These are phyloP conservation scores for Tuber umbilicatum DNA, from an alignment of 495 filamentous ascomycete genomes.

Conservation along the genomic window DNA sequence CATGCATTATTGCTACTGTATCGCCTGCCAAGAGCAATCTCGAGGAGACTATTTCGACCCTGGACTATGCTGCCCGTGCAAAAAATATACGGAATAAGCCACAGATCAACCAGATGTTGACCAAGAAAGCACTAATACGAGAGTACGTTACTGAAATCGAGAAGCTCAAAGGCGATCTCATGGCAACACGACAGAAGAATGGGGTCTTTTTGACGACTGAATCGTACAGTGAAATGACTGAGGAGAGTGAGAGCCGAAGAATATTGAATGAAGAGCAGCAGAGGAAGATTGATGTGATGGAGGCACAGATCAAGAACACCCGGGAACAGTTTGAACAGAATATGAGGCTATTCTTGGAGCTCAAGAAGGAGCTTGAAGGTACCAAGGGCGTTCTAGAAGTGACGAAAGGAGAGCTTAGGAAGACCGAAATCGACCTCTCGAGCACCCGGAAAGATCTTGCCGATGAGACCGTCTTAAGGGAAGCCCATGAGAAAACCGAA, in stretches of 20 bases:
- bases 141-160: slow-evolving; percentile 94
- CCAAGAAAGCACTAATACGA: slow-evolving; percentile 80
- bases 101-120: slow-evolving; percentile 82
- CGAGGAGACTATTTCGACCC: slow-evolving; percentile 93
- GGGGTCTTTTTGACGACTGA: slow-evolving; percentile 88
- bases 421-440: slow-evolving; percentile 75
- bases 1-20: slow-evolving; percentile 95
- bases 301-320: slow-evolving; percentile 79
- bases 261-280: slow-evolving; percentile 88
- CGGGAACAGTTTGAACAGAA: slow-evolving; percentile 81
- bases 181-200: slow-evolving; percentile 86
- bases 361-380: slow-evolving; percentile 80
- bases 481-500: slow-evolving; percentile 83
- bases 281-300: slow-evolving; percentile 87
- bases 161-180: slow-evolving; percentile 84
- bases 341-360: slow-evolving; percentile 71
- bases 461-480: slow-evolving; percentile 71
- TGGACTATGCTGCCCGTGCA: slow-evolving; percentile 94
- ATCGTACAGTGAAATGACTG: slow-evolving; percentile 75
- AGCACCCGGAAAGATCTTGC: slow-evolving; percentile 66
- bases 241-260: slow-evolving; percentile 82
- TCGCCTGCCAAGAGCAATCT: slow-evolving; percentile 90
- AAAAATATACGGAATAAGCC: slow-evolving; percentile 99
- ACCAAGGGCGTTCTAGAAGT: slow-evolving; percentile 64
- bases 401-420: slow-evolving; percentile 70